These are phyloP conservation scores for Coriaria nepalensis DNA, from an alignment of 306 rosid genomes.

Conservation along the genomic window DNA sequence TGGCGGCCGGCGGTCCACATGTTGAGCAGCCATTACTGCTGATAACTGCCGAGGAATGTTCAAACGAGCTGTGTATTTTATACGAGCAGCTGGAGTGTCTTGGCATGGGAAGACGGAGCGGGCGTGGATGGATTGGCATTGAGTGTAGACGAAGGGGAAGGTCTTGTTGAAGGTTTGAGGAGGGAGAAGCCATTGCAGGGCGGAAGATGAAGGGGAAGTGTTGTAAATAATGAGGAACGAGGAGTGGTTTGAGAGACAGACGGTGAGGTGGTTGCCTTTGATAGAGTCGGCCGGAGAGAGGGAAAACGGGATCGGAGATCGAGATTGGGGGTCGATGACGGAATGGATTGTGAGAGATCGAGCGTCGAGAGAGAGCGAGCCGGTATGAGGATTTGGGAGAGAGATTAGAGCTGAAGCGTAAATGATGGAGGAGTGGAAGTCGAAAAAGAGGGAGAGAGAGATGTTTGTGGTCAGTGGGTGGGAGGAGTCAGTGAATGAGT, in stretches of 20 bases:
- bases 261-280: conserved; percentile 43
- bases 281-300: conserved; percentile 40
- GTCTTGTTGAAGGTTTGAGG: conserved; percentile 64
- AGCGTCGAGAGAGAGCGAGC: conserved; percentile 63
- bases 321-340: conserved; percentile 27
- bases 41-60: conserved; percentile 52
- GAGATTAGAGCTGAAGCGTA: conserved; percentile 54
- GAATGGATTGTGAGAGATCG: conserved; percentile 55
- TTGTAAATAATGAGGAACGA: conserved; percentile 37
- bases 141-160: conserved; percentile 72
- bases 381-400: conserved; percentile 35
- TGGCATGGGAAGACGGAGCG: conserved; percentile 82
- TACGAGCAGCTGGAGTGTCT: conserved; percentile 83
- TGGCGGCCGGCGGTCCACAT: conserved; percentile 35
- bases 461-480: conserved; percentile 41
- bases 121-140: conserved; percentile 88
- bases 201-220: conserved; percentile 67
- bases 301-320: conserved; percentile 30
- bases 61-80: conserved; percentile 35
- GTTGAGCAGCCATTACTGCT: conserved; percentile 71
- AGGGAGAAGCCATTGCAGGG: conserved; percentile 80
- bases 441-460: conserved; percentile 51
- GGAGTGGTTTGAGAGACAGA: conserved; percentile 42
- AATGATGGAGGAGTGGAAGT: conserved; percentile 46
- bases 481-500: conserved; percentile 65